Evolutionary conservation across 345 rosid genomes (phyloP).

Genomic region (Eucalyptus tenuipes): DNA sequence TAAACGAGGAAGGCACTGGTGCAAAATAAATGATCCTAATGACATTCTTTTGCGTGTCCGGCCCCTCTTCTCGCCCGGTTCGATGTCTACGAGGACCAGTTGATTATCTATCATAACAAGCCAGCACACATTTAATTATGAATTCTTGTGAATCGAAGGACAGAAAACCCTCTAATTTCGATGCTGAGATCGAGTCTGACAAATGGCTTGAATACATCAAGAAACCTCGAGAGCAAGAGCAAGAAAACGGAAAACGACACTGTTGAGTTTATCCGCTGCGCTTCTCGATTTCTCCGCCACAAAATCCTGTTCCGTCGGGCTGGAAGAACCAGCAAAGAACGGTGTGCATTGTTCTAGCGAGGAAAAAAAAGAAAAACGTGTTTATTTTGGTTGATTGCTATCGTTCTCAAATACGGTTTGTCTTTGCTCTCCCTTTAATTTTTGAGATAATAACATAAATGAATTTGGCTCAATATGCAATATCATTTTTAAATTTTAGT

Average conservation of each 20-base stretch:
- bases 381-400: not conserved
- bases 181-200: not conserved
- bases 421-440: not conserved
- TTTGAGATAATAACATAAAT: too few relatives aligned
- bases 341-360: too few relatives aligned
- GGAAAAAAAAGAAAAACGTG: not conserved
- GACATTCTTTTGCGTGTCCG: not conserved
- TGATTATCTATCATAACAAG: not conserved
- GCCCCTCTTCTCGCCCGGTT: not conserved
- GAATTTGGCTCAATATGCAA: rapidly evolving
- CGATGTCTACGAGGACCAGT: not conserved
- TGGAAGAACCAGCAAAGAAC: not conserved
- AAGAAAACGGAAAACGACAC: not conserved
- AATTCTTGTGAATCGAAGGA: not conserved
- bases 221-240: not conserved
- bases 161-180: not conserved
- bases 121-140: not conserved
- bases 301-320: not conserved
- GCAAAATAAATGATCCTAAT: too few relatives aligned
- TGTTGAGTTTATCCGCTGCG: not conserved
- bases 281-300: not conserved
- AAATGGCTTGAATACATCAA: not conserved
- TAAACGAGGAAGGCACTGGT: rapidly evolving
- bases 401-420: not conserved
- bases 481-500: too few relatives aligned